Conservation (phyloP, 2,329 filamentous ascomycete species). For the Aspergillus vadensis region DNA sequence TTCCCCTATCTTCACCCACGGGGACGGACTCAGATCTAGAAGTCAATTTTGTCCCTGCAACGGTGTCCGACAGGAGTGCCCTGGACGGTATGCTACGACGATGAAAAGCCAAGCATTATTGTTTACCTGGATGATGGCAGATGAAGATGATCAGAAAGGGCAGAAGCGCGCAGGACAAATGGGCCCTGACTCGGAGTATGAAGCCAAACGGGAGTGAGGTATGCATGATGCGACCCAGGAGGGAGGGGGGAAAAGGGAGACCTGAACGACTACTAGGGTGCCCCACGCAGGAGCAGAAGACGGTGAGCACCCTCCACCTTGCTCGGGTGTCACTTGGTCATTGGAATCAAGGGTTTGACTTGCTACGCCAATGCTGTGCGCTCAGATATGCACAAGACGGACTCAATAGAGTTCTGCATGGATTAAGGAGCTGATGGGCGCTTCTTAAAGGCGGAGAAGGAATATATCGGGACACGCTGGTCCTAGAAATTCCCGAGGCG, state of each 20-base stretch:
- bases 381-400: constrained; percentile 3
- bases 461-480: neutral
- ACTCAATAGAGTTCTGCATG: constrained; percentile 5
- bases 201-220: constrained; percentile 2
- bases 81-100: neutral
- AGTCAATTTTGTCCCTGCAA: neutral
- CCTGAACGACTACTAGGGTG: constrained; percentile 1
- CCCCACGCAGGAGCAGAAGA: constrained; percentile 21
- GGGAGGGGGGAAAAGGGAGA: neutral
- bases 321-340: constrained; percentile 7
- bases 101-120: neutral
- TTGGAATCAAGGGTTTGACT: constrained; percentile 17
- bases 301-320: constrained; percentile 18
- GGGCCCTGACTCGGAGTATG: neutral
- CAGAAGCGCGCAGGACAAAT: neutral
- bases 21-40: neutral
- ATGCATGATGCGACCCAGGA: constrained; percentile 22
- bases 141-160: neutral
- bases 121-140: neutral
- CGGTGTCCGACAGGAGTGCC: neutral
- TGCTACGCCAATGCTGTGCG: constrained; percentile 2
- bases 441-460: constrained; percentile 12
- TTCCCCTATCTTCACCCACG: neutral
- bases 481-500: too few species aligned
- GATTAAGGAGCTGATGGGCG: constrained; percentile 7